These are phyloP conservation scores for Curvularia lunata DNA, from an alignment of 2,329 filamentous ascomycete species.

Conservation along the genomic window DNA sequence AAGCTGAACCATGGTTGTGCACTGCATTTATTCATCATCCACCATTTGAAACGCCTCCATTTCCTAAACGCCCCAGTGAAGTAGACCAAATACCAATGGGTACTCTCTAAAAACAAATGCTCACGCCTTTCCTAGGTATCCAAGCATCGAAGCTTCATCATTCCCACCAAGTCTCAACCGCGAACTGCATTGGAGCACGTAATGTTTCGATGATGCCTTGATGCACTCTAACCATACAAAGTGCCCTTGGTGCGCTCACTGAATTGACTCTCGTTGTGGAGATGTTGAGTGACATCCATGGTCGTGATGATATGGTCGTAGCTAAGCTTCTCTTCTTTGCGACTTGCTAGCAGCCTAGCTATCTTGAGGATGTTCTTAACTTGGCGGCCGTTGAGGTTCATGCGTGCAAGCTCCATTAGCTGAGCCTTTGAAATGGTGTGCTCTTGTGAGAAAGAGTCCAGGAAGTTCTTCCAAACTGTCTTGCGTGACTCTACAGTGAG, in stretches of 20 bases:
- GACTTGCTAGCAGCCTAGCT: conserved; percentile 34
- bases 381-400: conserved; percentile 58
- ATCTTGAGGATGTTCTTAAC: conserved; percentile 57
- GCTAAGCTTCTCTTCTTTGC: conserved; percentile 37
- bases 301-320: conserved; percentile 45
- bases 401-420: conserved; percentile 43
- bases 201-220: background rate
- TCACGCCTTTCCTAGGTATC: no score
- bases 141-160: background rate
- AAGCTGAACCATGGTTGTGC: background rate
- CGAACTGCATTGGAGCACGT: background rate
- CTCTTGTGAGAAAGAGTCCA: conserved; percentile 41
- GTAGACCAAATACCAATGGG: background rate
- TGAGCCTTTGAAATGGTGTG: conserved; percentile 19
- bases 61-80: background rate
- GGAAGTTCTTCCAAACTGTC: conserved; percentile 43
- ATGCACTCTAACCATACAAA: conserved; percentile 3
- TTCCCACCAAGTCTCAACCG: background rate
- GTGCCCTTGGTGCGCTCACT: conserved; percentile 38
- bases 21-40: background rate
- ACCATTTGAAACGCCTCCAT: background rate
- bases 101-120: background rate
- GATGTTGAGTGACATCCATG: conserved; percentile 50
- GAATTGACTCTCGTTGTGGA: conserved; percentile 48
- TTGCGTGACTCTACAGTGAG: conserved; percentile 44